phyloP scores from a whole-genome alignment of 176 grass and related monocot genomes.

The Eremochloa ophiuroides region DNA sequence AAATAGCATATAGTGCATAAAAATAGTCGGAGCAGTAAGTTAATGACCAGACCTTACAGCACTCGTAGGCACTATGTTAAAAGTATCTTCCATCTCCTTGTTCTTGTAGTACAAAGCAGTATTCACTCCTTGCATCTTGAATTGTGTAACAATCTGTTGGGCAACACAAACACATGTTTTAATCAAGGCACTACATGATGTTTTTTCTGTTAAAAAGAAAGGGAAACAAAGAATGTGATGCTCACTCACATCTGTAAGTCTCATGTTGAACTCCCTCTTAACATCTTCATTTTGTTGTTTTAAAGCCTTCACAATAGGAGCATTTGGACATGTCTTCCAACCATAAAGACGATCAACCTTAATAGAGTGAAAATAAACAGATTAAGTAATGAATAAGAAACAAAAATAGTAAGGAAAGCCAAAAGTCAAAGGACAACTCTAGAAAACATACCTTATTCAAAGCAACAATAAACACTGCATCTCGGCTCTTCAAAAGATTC shows the following conservation, averaged over 20 bases:
- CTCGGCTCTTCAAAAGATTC: constrained; percentile 74
- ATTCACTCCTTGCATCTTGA: constrained; percentile 97
- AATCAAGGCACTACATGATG: neutral
- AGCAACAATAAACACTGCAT: constrained; percentile 89
- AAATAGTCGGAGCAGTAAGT: neutral
- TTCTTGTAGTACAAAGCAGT: constrained; percentile 95
- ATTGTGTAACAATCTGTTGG: constrained; percentile 74
- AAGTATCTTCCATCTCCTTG: constrained; percentile 84
- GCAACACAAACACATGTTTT: constrained; percentile 7
- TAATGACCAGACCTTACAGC: constrained; percentile 59
- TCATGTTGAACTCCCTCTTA: constrained; percentile 85
- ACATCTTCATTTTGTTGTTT: constrained; percentile 90
- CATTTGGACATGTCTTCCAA: constrained; percentile 70
- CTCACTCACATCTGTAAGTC: constrained; percentile 76
- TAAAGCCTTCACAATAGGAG: constrained; percentile 74
- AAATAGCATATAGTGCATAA: neutral
- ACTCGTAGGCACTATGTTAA: constrained; percentile 97
- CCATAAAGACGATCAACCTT: constrained; percentile 98
- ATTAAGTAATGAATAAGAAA: constrained; percentile 24
- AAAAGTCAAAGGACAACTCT: neutral
- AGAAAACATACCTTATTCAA: constrained; percentile 85
- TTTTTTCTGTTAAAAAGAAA: neutral
- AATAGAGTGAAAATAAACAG: constrained; percentile 17
- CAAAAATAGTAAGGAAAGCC: neutral
- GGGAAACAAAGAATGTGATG: neutral